These are phyloP conservation scores for Ophiocordyceps camponoti-floridani DNA, from an alignment of 2,329 filamentous ascomycete species.

Conservation along the genomic window DNA sequence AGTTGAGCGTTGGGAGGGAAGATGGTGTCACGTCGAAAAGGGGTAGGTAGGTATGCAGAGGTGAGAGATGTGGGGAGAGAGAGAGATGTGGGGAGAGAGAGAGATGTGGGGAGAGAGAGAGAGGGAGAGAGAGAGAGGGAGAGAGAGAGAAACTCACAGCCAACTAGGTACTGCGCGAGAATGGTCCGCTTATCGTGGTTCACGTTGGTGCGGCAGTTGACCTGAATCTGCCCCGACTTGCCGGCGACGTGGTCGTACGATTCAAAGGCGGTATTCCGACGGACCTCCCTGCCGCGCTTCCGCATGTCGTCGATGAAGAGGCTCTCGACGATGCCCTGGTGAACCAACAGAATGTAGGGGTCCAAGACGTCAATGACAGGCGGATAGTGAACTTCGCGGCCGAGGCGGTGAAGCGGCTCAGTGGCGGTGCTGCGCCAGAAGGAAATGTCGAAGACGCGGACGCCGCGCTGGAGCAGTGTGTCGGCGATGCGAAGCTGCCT, in stretches of 20 bases:
- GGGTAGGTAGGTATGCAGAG: too few species aligned
- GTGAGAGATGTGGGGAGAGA: too few species aligned
- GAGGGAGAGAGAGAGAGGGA: too few species aligned
- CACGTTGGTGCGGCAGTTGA: slow-evolving; percentile 33
- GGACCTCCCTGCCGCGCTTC: slow-evolving; percentile 43
- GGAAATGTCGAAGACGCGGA: slow-evolving; percentile 55
- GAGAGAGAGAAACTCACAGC: slow-evolving; percentile 28
- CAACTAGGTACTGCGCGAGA: slow-evolving; percentile 45
- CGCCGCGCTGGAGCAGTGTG: slow-evolving; percentile 44
- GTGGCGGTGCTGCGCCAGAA: slow-evolving; percentile 45
- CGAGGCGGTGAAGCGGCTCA: slow-evolving; percentile 37
- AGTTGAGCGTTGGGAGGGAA: background rate
- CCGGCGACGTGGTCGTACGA: slow-evolving; percentile 29
- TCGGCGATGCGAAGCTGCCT: slow-evolving; percentile 59
- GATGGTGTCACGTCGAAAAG: background rate
- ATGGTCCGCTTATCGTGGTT: slow-evolving; percentile 31
- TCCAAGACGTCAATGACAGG: slow-evolving; percentile 37
- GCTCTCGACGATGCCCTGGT: slow-evolving; percentile 61
- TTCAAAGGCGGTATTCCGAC: slow-evolving; percentile 45
- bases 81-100: too few species aligned
- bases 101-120: too few species aligned
- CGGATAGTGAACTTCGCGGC: slow-evolving; percentile 52
- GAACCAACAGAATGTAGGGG: slow-evolving; percentile 39
- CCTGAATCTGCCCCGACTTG: slow-evolving; percentile 24
- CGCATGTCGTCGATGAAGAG: slow-evolving; percentile 52